phyloP scores from a whole-genome alignment of 768 basidiomycete species.

The Sarcomyxa edulis region DNA sequence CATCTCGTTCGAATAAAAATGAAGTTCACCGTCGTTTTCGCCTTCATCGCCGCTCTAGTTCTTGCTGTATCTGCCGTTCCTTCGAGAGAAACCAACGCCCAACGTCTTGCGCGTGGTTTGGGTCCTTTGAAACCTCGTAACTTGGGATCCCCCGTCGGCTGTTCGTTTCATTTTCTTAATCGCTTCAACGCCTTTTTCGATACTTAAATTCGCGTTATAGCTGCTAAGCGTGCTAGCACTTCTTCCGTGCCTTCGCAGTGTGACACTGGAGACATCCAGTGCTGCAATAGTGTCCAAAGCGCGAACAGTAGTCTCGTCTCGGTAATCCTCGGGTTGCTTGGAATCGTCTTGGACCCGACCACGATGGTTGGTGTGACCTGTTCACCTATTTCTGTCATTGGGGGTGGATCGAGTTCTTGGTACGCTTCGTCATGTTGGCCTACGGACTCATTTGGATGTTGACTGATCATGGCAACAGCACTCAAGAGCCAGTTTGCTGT shows the following conservation, averaged over 20 bases:
- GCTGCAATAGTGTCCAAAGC: conserved; percentile 31
- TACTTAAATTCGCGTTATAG: conserved; percentile 15
- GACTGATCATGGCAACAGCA: conserved; percentile 19
- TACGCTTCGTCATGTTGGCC: conserved; percentile 1
- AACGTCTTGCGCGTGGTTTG: conserved; percentile 50
- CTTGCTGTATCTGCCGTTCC: conserved; percentile 28
- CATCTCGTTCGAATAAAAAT: conserved; percentile 17
- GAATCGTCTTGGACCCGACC: conserved; percentile 18
- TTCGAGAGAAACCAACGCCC: conserved; percentile 42
- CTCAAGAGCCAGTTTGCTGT: conserved; percentile 41
- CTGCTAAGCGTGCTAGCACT: conserved; percentile 29
- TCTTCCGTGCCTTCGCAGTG: conserved; percentile 22
- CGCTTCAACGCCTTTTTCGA: not conserved
- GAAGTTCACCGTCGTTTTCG: conserved; percentile 35
- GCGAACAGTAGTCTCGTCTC: conserved; percentile 10
- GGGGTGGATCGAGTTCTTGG: conserved; percentile 29
- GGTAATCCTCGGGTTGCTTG: conserved; percentile 23
- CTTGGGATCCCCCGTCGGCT: conserved; percentile 24
- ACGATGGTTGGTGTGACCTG: conserved; percentile 31
- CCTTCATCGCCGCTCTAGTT: conserved; percentile 31
- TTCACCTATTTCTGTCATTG: conserved; percentile 24
- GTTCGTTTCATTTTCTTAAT: conserved; percentile 18
- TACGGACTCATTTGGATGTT: not conserved
- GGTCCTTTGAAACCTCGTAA: conserved; percentile 40
- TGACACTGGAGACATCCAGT: conserved; percentile 36